Conservation (phyloP, 1,284 basidiomycete species). For the Naganishia sp. region DNA sequence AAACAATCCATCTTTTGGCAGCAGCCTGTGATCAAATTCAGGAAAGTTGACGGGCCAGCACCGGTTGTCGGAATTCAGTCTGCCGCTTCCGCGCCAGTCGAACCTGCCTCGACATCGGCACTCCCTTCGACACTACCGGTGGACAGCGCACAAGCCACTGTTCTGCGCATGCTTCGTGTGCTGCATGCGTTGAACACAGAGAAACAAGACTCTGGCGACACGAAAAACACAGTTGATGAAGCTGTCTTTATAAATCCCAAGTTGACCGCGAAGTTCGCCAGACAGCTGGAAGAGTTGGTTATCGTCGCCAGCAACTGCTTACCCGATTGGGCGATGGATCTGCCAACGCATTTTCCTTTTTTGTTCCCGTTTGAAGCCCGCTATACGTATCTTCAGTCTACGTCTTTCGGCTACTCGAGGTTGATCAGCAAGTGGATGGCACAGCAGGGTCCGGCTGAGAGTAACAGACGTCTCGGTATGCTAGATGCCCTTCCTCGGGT, state of each 20-base stretch:
- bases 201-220: conserved; percentile 20
- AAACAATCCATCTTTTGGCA: conserved; percentile 60
- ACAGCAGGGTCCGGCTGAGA: conserved; percentile 67
- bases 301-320: conserved; percentile 95
- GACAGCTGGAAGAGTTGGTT: conserved; percentile 97
- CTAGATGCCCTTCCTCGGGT: conserved; percentile 88
- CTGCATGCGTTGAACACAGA: conserved; percentile 75
- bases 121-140: conserved; percentile 74
- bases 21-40: conserved; percentile 83
- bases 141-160: conserved; percentile 83
- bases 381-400: conserved; percentile 94
- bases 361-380: conserved; percentile 97
- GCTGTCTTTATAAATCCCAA: conserved; percentile 96
- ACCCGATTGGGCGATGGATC: conserved; percentile 92
- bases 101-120: conserved; percentile 30
- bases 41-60: conserved; percentile 82
- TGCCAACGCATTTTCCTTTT: conserved; percentile 94
- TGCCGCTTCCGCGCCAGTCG: conserved; percentile 1
- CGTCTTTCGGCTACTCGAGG: conserved; percentile 94
- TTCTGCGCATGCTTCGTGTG: conserved; percentile 84
- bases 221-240: conserved; percentile 57
- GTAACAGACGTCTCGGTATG: conserved; percentile 78
- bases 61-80: conserved; percentile 46
- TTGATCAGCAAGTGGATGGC: conserved; percentile 88
- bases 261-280: conserved; percentile 93